Evolutionary conservation across 1,284 basidiomycete genomes (phyloP).

Genomic region (Schizophyllum commune): DNA sequence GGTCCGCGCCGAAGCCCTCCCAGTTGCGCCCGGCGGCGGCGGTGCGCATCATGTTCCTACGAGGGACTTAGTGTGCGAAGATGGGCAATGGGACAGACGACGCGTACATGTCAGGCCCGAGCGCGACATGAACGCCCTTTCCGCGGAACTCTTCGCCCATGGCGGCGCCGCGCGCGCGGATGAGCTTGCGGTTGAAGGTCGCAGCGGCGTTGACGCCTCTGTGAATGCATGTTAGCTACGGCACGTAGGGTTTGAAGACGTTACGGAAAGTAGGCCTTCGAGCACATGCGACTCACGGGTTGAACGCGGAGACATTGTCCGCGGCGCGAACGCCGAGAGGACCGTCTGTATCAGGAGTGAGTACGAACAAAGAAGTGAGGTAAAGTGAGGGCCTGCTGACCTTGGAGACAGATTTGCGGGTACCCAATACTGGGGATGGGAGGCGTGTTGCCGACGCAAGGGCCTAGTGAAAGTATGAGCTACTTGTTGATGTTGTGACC

Average conservation of each 20-base stretch:
- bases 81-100: conserved; percentile 2
- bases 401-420: conserved; percentile 62
- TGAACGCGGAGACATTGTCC: conserved; percentile 59
- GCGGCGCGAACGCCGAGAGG: conserved; percentile 57
- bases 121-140: conserved; percentile 51
- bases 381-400: conserved; percentile 25
- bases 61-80: too few relatives aligned
- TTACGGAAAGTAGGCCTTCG: too few relatives aligned
- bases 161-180: conserved; percentile 53
- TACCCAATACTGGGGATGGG: conserved; percentile 55
- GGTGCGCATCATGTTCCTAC: conserved; percentile 53
- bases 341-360: conserved; percentile 29
- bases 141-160: conserved; percentile 64
- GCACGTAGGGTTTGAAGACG: too few relatives aligned
- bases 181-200: conserved; percentile 67
- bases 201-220: conserved; percentile 69
- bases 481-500: conserved; percentile 7
- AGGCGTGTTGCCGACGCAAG: conserved; percentile 65
- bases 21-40: conserved; percentile 63
- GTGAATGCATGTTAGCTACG: conserved; percentile 55
- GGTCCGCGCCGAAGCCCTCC: conserved; percentile 60
- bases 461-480: conserved; percentile 32
- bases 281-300: too few relatives aligned
- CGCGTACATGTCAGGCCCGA: conserved; percentile 46
- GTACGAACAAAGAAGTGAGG: background rate